Evolutionary conservation across 345 rosid genomes (phyloP).

Genomic region (Raphanus sativus): DNA sequence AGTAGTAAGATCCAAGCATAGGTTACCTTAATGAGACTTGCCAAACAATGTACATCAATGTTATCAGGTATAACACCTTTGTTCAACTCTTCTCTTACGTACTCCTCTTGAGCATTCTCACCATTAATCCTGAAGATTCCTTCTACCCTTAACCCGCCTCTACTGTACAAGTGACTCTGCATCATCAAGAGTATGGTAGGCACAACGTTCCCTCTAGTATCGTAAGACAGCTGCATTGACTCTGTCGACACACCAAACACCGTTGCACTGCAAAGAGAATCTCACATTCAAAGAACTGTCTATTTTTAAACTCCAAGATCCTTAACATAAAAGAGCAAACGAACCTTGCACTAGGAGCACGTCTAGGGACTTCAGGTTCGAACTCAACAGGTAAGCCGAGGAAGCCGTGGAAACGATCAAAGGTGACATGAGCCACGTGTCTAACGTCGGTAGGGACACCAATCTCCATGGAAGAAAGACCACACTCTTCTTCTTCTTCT

Average conservation of each 20-base stretch:
- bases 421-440: constrained; percentile 98
- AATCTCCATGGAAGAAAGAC: constrained; percentile 83
- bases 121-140: constrained; percentile 95
- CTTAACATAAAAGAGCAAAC: background rate
- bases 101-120: constrained; percentile 88
- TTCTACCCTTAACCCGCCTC: constrained; percentile 88
- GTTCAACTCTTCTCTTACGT: constrained; percentile 82
- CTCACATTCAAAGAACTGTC: too few species aligned
- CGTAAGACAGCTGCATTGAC: constrained; percentile 95
- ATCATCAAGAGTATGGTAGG: constrained; percentile 88
- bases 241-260: constrained; percentile 97
- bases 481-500: constrained; percentile 31
- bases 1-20: background rate
- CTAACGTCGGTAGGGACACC: constrained; percentile 91
- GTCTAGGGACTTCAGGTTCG: constrained; percentile 93
- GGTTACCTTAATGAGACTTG: constrained; percentile 91
- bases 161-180: constrained; percentile 87
- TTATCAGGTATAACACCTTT: constrained; percentile 72
- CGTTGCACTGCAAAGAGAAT: constrained; percentile 55
- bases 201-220: constrained; percentile 83
- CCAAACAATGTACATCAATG: constrained; percentile 90
- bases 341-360: constrained; percentile 95
- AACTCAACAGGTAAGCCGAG: constrained; percentile 98
- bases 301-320: too few species aligned
- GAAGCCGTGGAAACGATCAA: constrained; percentile 96